A percentile compares a stretch with the other conserved stretches of the same genome.
These are phyloP conservation scores for Cryphonectria naterciae DNA, from an alignment of 2,329 filamentous ascomycete genomes.

Conservation along the genomic window DNA sequence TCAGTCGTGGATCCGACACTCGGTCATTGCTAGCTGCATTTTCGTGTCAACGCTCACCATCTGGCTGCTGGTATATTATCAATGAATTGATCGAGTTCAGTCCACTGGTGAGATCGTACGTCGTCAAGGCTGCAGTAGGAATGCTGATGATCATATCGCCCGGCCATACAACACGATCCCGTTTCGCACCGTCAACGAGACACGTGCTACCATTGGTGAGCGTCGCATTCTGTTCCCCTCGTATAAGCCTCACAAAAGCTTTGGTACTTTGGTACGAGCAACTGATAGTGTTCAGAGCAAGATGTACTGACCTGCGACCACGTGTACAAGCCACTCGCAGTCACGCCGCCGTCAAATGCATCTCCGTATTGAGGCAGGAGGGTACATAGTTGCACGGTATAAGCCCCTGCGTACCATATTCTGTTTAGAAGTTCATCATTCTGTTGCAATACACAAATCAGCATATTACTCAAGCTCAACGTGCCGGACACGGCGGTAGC, in stretches of 20 bases:
- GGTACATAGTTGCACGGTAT: slow-evolving; percentile 37
- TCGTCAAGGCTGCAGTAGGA: slow-evolving; percentile 2
- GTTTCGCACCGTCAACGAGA: slow-evolving; percentile 49
- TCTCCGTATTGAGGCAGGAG: slow-evolving; percentile 29
- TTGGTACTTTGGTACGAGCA: background rate
- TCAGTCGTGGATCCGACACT: background rate
- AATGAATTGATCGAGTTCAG: slow-evolving; percentile 10
- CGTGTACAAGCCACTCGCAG: background rate
- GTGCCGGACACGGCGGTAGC: background rate
- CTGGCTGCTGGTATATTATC: slow-evolving; percentile 4
- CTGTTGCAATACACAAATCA: background rate
- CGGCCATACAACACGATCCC: slow-evolving; percentile 50
- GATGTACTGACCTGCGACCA: slow-evolving; percentile 2
- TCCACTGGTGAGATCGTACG: background rate
- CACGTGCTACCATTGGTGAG: slow-evolving; percentile 37
- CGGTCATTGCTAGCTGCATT: background rate
- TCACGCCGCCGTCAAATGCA: slow-evolving; percentile 3
- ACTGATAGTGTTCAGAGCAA: background rate
- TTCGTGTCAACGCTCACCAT: background rate
- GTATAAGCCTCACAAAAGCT: background rate
- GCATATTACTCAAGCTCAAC: background rate
- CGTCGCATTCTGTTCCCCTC: slow-evolving; percentile 34
- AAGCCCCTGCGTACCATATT: slow-evolving; percentile 29
- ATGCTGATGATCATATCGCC: slow-evolving; percentile 7
- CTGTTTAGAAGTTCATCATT: slow-evolving; percentile 2